phyloP scores from a whole-genome alignment of 2,329 filamentous ascomycete genomes.

The Exophiala sp. region DNA sequence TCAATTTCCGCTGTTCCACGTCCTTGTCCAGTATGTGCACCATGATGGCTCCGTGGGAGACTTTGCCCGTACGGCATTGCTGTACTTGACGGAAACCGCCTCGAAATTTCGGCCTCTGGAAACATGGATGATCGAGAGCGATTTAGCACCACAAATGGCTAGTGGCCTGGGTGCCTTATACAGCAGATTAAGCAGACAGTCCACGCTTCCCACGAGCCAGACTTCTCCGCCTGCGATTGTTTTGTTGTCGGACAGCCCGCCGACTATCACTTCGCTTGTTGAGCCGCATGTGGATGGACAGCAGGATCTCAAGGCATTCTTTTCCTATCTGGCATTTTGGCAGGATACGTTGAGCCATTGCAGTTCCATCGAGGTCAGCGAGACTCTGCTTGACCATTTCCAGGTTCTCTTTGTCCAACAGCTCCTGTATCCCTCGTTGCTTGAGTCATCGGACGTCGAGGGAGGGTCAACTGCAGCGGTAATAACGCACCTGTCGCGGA shows the following conservation, averaged over 20 bases:
- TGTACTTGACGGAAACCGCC: slow-evolving; percentile 93
- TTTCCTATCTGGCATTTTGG: slow-evolving; percentile 95
- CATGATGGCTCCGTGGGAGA: slow-evolving; percentile 91
- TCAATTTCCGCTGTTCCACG: slow-evolving; percentile 92
- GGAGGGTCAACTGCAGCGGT: slow-evolving; percentile 95
- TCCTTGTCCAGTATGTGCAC: slow-evolving; percentile 94
- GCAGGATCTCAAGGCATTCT: slow-evolving; percentile 82
- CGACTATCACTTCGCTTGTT: slow-evolving; percentile 66
- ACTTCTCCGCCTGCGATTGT: slow-evolving; percentile 71
- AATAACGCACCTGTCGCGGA: slow-evolving; percentile 82
- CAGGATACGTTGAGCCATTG: slow-evolving; percentile 97
- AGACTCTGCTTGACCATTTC: slow-evolving; percentile 91
- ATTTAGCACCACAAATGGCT: slow-evolving; percentile 93
- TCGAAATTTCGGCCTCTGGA: slow-evolving; percentile 76
- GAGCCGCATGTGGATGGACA: slow-evolving; percentile 71
- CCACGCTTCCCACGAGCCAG: slow-evolving; percentile 68
- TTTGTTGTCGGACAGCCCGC: slow-evolving; percentile 80
- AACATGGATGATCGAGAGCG: slow-evolving; percentile 95
- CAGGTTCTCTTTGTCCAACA: slow-evolving; percentile 95
- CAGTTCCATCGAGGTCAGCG: slow-evolving; percentile 82
- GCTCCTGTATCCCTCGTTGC: slow-evolving; percentile 86
- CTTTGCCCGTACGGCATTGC: slow-evolving; percentile 85
- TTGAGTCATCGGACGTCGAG: slow-evolving; percentile 95
- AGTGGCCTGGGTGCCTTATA: slow-evolving; percentile 79
- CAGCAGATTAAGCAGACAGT: slow-evolving; percentile 64